phyloP scores from a whole-genome alignment of 139 green algal genomes.

The Picochlorum sp. region DNA sequence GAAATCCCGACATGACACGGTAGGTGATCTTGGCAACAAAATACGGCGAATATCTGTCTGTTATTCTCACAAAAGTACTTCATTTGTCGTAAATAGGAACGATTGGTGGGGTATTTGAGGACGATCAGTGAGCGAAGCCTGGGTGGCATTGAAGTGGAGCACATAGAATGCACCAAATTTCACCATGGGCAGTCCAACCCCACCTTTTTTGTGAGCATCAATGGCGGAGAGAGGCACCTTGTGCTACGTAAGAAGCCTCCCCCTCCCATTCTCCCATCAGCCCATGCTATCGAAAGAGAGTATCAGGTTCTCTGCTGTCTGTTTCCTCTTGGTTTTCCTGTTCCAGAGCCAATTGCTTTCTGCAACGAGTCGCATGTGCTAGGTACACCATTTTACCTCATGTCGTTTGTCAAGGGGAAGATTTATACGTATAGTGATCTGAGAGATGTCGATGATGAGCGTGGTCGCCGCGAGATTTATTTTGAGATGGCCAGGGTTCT shows the following conservation, averaged over 20 bases:
- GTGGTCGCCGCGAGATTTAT: conserved; percentile 38
- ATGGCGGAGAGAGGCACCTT: conserved; percentile 12
- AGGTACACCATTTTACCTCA: conserved; percentile 94
- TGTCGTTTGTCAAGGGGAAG: conserved; percentile 61
- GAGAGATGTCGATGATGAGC: too few species aligned
- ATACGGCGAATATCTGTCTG: too few species aligned
- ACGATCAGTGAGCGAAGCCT: too few species aligned
- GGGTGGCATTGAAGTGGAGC: too few species aligned
- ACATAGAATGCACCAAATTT: conserved; percentile 48
- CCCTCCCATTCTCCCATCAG: conserved; percentile 79
- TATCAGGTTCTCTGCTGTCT: conserved; percentile 59
- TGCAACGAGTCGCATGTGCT: conserved; percentile 71
- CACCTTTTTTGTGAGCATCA: conserved; percentile 81
- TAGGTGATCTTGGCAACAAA: too few species aligned
- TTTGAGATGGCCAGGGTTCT: conserved; percentile 52
- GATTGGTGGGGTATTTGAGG: too few species aligned
- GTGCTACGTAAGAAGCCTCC: conserved; percentile 96
- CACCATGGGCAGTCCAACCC: conserved; percentile 89
- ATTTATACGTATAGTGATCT: conserved; percentile 45
- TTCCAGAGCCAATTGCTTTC: conserved; percentile 63
- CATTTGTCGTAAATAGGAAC: too few species aligned
- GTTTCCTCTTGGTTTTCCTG: conserved; percentile 52
- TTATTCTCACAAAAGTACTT: too few species aligned
- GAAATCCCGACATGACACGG: too few species aligned
- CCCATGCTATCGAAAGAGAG: conserved; percentile 92